Evolutionary conservation across 1,284 basidiomycete species (phyloP), one percentile per base, ranked within the genome.

Genomic region (Chiua sp.): DNA sequence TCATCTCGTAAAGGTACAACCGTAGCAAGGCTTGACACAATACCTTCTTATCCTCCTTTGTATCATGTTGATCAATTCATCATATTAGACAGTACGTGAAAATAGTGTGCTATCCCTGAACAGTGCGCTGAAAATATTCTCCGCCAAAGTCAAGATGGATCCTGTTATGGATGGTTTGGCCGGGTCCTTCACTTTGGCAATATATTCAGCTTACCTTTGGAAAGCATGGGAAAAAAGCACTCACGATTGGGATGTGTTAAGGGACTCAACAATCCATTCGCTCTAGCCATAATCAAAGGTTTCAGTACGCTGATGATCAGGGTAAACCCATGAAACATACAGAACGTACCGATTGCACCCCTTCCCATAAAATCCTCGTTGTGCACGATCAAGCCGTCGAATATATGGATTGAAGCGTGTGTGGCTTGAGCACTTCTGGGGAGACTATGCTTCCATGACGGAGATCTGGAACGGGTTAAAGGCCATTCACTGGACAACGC

Each of bases 301-400:
- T n/a, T 48, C 16, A 4, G 12, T 15, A 23, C 12, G 12, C n/a
- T 8, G 15, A 39, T 6, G 3, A 53, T 11, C n/a, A 47, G 23
- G 47, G n/a, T 46, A 32, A 55, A 53, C 13, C 33, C 46, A 3
- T 10, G n/a, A n/a, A n/a, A n/a, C 12, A 35, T 4, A 37, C 42
- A 54, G 32, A 20, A 53, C 57, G 7, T 62, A 88, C 88, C 52
- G 82, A 82, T 77, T 60, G 80, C 84, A 2, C 76, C 81, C 22
- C 81, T 82, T 47, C 81, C 82, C 64, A 93, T 80, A 71, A 93
- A 92, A 54, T 90, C 87, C 53, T 86, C 82, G 59, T 95, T 93
- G 70, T 98, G 94, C 56, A 96, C 87, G 82, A 98, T 90, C 64
- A 98, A 77, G 59, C 98, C 78, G 74, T 98, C 97, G 72, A 98